Percentiles rank a stretch among this genome's conserved stretches.
phyloP scores from a whole-genome alignment of 176 grass and related monocot genomes.

The Aegilops bicornis region DNA sequence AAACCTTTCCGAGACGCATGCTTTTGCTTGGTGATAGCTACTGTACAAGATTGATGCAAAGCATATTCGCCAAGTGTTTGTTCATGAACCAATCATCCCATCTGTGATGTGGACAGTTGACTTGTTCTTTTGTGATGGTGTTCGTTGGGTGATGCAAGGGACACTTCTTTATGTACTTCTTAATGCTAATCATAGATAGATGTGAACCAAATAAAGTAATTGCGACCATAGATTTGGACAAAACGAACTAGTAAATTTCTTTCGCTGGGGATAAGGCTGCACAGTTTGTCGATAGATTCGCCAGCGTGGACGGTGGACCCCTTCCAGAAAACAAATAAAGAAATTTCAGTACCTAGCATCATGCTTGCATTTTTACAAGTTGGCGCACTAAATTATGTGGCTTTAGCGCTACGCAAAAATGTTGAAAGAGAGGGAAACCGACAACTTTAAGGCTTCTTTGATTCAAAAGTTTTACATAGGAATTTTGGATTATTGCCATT shows the following conservation, averaged over 20 bases:
- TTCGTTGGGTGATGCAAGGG: background rate
- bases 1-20: background rate
- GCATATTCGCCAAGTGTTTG: background rate
- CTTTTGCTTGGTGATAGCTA: background rate
- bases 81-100: background rate
- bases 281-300: background rate
- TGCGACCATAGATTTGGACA: too few relatives aligned
- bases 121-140: background rate
- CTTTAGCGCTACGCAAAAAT: too few relatives aligned
- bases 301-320: too few relatives aligned
- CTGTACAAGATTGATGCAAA: background rate
- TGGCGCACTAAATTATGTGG: too few relatives aligned
- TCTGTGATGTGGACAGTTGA: background rate
- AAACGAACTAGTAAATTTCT: background rate
- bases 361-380: too few relatives aligned
- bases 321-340: background rate
- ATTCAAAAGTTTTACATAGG: too few relatives aligned
- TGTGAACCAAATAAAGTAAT: background rate
- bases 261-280: background rate
- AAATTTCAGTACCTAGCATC: too few relatives aligned
- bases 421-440: too few relatives aligned
- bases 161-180: background rate
- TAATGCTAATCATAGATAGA: constrained; percentile 5
- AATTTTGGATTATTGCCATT: too few relatives aligned
- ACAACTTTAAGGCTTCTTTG: too few relatives aligned